A percentile compares a stretch with the other conserved stretches of the same genome.
Evolutionary conservation across 257 asterid genomes (phyloP).

Genomic region (Eucommia ulmoides): DNA sequence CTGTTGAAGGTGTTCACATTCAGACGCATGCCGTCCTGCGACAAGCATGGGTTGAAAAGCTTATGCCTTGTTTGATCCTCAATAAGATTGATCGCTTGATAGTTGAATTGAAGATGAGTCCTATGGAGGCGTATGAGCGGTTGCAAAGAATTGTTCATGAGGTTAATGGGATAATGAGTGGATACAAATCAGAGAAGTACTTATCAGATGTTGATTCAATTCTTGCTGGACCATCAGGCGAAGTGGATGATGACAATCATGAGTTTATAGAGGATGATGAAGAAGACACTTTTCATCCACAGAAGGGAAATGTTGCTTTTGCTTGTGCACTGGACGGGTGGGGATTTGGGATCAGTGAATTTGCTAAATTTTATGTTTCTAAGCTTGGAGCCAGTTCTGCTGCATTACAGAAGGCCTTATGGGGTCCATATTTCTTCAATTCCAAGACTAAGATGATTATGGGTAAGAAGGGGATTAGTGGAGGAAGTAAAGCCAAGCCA

Average conservation of each 20-base stretch:
- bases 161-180: slow-evolving; percentile 83
- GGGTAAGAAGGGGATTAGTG: slow-evolving; percentile 53
- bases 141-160: slow-evolving; percentile 79
- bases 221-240: slow-evolving; percentile 44
- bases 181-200: slow-evolving; percentile 72
- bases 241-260: slow-evolving; percentile 28
- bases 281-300: slow-evolving; percentile 92
- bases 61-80: slow-evolving; percentile 67
- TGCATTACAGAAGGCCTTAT: slow-evolving; percentile 57
- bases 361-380: slow-evolving; percentile 64
- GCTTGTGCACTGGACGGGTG: slow-evolving; percentile 94
- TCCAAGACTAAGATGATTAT: slow-evolving; percentile 67
- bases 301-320: slow-evolving; percentile 88
- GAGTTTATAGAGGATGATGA: slow-evolving; percentile 74
- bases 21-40: slow-evolving; percentile 93
- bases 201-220: slow-evolving; percentile 87
- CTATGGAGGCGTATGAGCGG: slow-evolving; percentile 67
- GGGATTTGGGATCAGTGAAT: slow-evolving; percentile 65
- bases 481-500: slow-evolving; percentile 57
- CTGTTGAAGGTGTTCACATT: slow-evolving; percentile 94
- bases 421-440: slow-evolving; percentile 78
- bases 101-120: slow-evolving; percentile 65
- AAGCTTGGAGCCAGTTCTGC: slow-evolving; percentile 62
- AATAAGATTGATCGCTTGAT: slow-evolving; percentile 84
- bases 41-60: slow-evolving; percentile 93